A percentile compares a stretch with the other conserved stretches of the same genome.
These are phyloP conservation scores for Fagopyrum tataricum DNA, from an alignment of 148 eudicot genomes.

Conservation along the genomic window DNA sequence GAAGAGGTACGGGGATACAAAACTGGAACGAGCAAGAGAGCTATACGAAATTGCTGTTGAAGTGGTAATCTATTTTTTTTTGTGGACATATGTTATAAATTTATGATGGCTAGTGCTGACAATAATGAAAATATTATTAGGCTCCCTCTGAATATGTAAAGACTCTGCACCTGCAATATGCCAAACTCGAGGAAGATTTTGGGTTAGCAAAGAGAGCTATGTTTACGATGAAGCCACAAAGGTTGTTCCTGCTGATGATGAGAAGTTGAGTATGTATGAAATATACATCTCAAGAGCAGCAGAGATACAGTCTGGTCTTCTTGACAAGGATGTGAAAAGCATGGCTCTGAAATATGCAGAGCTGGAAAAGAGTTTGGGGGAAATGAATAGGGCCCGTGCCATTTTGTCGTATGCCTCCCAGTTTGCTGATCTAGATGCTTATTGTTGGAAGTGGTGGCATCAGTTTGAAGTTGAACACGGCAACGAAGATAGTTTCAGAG, in stretches of 20 bases:
- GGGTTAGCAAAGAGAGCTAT: constrained; percentile 91
- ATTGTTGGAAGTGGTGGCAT: constrained; percentile 80
- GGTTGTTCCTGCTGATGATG: constrained; percentile 80
- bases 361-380: constrained; percentile 94
- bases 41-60: constrained; percentile 90
- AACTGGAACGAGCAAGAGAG: constrained; percentile 89
- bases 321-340: constrained; percentile 76
- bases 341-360: constrained; percentile 89
- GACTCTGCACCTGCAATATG: constrained; percentile 77
- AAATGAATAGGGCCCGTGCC: constrained; percentile 82
- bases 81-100: neutral
- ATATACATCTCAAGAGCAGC: constrained; percentile 90
- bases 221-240: constrained; percentile 88
- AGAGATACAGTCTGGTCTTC: constrained; percentile 83
- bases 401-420: constrained; percentile 55
- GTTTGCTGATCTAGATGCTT: constrained; percentile 76
- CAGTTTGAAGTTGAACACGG: constrained; percentile 95
- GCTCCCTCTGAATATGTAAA: constrained; percentile 87
- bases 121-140: constrained; percentile 29
- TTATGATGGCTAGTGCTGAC: too few relatives aligned
- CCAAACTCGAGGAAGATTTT: constrained; percentile 84
- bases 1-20: constrained; percentile 68
- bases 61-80: constrained; percentile 40
- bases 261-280: constrained; percentile 92
- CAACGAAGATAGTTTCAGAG: constrained; percentile 86